These are phyloP conservation scores for Penicillium cosmopolitanum DNA, from an alignment of 495 filamentous ascomycete genomes.

Conservation along the genomic window DNA sequence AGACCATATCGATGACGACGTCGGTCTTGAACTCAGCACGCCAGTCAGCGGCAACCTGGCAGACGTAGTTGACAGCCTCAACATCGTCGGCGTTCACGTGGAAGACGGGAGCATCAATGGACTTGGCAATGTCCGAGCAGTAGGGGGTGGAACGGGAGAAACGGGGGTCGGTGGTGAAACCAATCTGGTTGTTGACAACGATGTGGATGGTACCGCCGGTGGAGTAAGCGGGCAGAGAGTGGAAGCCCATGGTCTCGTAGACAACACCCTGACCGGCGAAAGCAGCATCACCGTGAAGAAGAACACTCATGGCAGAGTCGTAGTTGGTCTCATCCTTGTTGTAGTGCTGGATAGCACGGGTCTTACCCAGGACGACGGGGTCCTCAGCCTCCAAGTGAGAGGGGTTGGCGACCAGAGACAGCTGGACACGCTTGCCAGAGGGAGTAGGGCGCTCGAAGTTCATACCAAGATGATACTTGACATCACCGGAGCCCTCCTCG, in stretches of 20 bases:
- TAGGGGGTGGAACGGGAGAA: slow-evolving; percentile 97
- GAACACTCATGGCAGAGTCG: slow-evolving; percentile 87
- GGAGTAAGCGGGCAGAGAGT: slow-evolving; percentile 90
- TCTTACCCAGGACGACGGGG: slow-evolving; percentile 96
- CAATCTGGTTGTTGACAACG: slow-evolving; percentile 99
- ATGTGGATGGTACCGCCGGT: slow-evolving; percentile 97
- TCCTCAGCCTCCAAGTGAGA: slow-evolving; percentile 99
- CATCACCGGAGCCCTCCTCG: slow-evolving; percentile 96
- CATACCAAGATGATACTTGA: slow-evolving; percentile 99
- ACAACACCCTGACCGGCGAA: slow-evolving; percentile 96
- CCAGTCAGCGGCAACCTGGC: slow-evolving; percentile 95
- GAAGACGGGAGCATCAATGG: slow-evolving; percentile 97
- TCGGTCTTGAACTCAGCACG: slow-evolving; percentile 97
- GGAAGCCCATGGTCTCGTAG: slow-evolving; percentile 98
- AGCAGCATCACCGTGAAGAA: slow-evolving; percentile 96
- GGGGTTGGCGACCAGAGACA: slow-evolving; percentile 96
- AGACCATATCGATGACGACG: slow-evolving; percentile 96
- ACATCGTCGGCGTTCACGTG: slow-evolving; percentile 99
- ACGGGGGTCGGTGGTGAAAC: slow-evolving; percentile 98
- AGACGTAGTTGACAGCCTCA: slow-evolving; percentile 97
- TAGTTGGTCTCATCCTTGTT: slow-evolving; percentile 92
- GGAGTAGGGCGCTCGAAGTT: slow-evolving; percentile 99
- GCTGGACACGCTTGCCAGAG: slow-evolving; percentile 96
- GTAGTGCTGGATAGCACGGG: slow-evolving; percentile 97
- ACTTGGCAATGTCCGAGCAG: slow-evolving; percentile 98